Evolutionary conservation across 2,329 filamentous ascomycete species (phyloP), one percentile per base, ranked within the genome.

Genomic region (Calonectria multiphialidica): DNA sequence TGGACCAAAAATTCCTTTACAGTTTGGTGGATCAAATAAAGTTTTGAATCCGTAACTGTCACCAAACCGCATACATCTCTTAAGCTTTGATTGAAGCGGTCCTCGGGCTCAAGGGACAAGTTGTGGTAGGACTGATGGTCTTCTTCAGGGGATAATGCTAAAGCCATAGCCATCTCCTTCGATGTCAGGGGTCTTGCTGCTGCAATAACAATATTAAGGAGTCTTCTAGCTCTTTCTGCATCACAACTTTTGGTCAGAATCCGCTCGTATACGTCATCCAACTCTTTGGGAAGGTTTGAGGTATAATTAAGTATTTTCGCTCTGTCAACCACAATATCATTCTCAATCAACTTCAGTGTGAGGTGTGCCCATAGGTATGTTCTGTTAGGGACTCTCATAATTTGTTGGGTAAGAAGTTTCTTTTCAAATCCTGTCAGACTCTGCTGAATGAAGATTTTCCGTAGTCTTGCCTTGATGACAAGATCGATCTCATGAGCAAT

Each of bases 401-500:
- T 72, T 25, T 74, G 23, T 49, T 16, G 15, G 57, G 3, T 1
- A 80, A 63, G 8, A 77, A 37, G n/a, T n/a, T n/a, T n/a, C n/a
- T n/a, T n/a, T n/a, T n/a, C n/a, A n/a, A n/a, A n/a, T n/a, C n/a
- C n/a, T 10, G 5, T 70, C 2, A 78, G 66, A 1, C 42, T 16
- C 2, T 74, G 49, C 1, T 7, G 62, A 7, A 12, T 16, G 5
- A 35, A 28, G 6, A 76, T 44, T 3, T 70, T 21, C 7, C 15
- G 13, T 10, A 72, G 68, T 12, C 68, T 68, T 4, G 18, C 33
- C 13, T 70, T 33, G 6, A 80, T 77, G 21, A 74, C 62, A 18
- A 74, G 21, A 37, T 78, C 67, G 28, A 80, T 80, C 57, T 80
- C 79, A 3, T 7, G 1, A 5, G 72, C 16, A 30, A 80, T 80